These are phyloP conservation scores for Smallanthus sonchifolius DNA, from an alignment of 129 eudicot genomes.

Conservation along the genomic window DNA sequence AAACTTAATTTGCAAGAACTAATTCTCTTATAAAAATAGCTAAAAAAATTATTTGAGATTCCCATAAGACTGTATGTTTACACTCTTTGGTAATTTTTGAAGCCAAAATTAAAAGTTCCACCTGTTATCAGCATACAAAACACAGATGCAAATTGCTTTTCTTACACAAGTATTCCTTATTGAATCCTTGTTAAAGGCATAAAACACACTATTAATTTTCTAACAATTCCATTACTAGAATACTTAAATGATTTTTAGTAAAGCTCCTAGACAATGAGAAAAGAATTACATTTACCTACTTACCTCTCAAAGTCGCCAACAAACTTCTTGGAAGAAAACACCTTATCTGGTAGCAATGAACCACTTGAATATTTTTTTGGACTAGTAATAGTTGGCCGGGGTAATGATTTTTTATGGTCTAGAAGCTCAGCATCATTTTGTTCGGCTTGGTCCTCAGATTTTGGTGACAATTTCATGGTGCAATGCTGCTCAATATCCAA, in stretches of 20 bases:
- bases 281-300: slow-evolving; percentile 36
- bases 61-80: not conserved
- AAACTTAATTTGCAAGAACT: not conserved
- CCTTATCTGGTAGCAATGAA: slow-evolving; percentile 62
- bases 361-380: slow-evolving; percentile 55
- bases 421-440: slow-evolving; percentile 20
- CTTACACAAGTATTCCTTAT: not conserved
- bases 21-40: not conserved
- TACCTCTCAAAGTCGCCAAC: slow-evolving; percentile 69
- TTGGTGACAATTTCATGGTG: slow-evolving; percentile 25
- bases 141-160: not conserved
- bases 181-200: not conserved
- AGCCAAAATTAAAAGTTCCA: not conserved
- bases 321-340: slow-evolving; percentile 51
- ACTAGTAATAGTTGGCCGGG: slow-evolving; percentile 40
- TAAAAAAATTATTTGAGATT: not conserved
- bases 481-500: slow-evolving; percentile 44
- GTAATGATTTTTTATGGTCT: slow-evolving; percentile 31
- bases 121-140: not conserved
- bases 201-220: not conserved
- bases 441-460: slow-evolving; percentile 40
- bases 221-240: not conserved
- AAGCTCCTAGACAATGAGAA: not conserved
- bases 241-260: not conserved
- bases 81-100: not conserved